Conservation (phyloP, 192 early-diverging fungal genomes). For the Chytriomyces hyalinus region DNA sequence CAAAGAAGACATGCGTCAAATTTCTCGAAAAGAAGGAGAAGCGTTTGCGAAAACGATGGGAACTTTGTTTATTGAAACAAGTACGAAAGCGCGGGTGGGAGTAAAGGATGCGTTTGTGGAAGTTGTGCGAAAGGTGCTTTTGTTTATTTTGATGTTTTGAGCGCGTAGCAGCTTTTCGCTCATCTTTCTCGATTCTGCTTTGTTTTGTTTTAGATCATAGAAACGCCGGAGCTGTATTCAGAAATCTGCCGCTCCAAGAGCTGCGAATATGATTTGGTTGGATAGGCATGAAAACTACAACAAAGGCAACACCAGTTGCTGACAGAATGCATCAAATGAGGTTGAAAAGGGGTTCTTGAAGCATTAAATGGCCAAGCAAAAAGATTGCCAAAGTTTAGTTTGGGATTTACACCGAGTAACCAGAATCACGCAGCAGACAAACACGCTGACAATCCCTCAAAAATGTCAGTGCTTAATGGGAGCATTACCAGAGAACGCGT, state of each 20-base stretch:
- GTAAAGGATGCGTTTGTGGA: constrained; percentile 95
- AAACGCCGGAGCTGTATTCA: constrained; percentile 73
- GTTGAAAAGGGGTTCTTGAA: too few relatives aligned
- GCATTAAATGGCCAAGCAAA: too few relatives aligned
- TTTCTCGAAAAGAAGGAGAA: constrained; percentile 85
- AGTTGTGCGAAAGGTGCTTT: constrained; percentile 84
- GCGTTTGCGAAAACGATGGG: constrained; percentile 87
- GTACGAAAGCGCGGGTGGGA: constrained; percentile 92
- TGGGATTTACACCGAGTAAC: too few relatives aligned
- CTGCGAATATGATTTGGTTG: constrained; percentile 15
- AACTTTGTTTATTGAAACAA: constrained; percentile 94
- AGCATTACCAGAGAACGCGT: too few relatives aligned
- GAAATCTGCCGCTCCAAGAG: constrained; percentile 42
- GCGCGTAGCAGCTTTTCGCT: not conserved
- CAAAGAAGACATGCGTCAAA: constrained; percentile 79
- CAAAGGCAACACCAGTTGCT: too few relatives aligned
- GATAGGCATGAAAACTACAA: not conserved
- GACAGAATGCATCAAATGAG: too few relatives aligned
- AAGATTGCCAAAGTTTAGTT: too few relatives aligned
- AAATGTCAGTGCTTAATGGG: too few relatives aligned
- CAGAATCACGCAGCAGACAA: too few relatives aligned
- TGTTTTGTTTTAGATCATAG: constrained; percentile 55
- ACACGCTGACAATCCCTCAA: too few relatives aligned
- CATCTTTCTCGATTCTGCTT: not conserved
- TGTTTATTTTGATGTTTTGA: constrained; percentile 5